Conservation (phyloP, 2,329 filamentous ascomycete species). For the Fusarium musae region DNA sequence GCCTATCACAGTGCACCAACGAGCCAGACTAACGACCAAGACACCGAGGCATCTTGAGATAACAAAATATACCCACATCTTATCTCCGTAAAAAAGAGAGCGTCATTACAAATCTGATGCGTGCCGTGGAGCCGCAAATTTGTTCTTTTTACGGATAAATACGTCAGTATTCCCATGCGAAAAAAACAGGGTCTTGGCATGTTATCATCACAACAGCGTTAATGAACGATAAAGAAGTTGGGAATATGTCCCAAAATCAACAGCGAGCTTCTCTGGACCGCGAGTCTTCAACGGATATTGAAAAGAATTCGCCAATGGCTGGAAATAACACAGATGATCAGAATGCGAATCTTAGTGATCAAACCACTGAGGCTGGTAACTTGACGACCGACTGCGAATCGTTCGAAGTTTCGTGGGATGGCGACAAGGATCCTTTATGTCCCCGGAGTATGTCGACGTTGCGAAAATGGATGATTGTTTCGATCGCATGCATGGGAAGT, state of each 20-base stretch:
- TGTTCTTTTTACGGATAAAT: not conserved
- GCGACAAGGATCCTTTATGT: slow-evolving; percentile 23
- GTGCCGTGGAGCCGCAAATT: slow-evolving; percentile 11
- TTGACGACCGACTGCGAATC: not conserved
- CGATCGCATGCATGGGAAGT: slow-evolving; percentile 25
- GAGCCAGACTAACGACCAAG: not conserved
- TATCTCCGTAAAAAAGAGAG: slow-evolving; percentile 18
- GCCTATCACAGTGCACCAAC: not conserved
- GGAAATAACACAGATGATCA: not conserved
- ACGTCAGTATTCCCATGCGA: not conserved
- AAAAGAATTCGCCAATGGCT: not conserved
- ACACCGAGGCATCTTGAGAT: slow-evolving; percentile 18
- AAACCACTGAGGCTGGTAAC: slow-evolving; percentile 14
- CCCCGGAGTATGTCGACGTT: slow-evolving; percentile 21
- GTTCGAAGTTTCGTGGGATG: slow-evolving; percentile 18
- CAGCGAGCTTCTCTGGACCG: not conserved
- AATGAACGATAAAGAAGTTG: not conserved
- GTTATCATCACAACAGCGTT: not conserved
- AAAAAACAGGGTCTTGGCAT: not conserved
- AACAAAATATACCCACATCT: slow-evolving; percentile 3
- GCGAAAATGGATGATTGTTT: slow-evolving; percentile 31
- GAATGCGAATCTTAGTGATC: slow-evolving; percentile 12
- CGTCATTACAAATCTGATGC: slow-evolving; percentile 25
- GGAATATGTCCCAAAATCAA: not conserved
- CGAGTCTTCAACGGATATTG: not conserved